phyloP scores from a whole-genome alignment of 1,284 basidiomycete genomes.

The Mycena citricolor region DNA sequence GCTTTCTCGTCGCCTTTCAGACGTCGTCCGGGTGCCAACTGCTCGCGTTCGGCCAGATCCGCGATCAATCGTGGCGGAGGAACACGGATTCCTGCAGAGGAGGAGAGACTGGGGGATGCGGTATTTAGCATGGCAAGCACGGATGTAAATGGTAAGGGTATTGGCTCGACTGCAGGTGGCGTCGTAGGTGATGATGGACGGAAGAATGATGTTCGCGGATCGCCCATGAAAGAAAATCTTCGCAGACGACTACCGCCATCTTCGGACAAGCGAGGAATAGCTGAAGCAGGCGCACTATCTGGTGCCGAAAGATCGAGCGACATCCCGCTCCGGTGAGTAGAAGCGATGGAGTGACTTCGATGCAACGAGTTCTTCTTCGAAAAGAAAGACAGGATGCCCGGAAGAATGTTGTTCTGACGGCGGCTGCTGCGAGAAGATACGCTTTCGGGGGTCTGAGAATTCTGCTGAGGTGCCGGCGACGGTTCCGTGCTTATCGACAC shows the following conservation, averaged over 20 bases:
- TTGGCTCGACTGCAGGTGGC: too few relatives aligned
- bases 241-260: too few relatives aligned
- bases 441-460: too few relatives aligned
- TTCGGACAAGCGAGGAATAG: conserved; percentile 25
- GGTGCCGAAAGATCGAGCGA: conserved; percentile 30
- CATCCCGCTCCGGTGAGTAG: conserved; percentile 5
- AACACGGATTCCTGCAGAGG: conserved; percentile 50
- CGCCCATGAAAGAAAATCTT: too few relatives aligned
- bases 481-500: too few relatives aligned
- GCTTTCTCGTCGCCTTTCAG: conserved; percentile 57
- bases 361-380: conserved; percentile 36
- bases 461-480: too few relatives aligned
- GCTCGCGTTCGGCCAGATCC: conserved; percentile 51
- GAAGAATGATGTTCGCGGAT: too few relatives aligned
- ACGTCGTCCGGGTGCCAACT: conserved; percentile 35
- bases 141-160: conserved; percentile 38
- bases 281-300: too few relatives aligned
- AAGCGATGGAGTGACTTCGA: not conserved
- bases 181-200: conserved; percentile 34
- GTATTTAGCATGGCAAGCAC: conserved; percentile 42
- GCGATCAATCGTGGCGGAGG: conserved; percentile 46
- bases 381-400: conserved; percentile 43
- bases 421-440: not conserved
- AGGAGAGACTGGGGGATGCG: conserved; percentile 45
- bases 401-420: conserved; percentile 22